phyloP scores from a whole-genome alignment of 164 flowering plant genomes.

The Annona squamosa region DNA sequence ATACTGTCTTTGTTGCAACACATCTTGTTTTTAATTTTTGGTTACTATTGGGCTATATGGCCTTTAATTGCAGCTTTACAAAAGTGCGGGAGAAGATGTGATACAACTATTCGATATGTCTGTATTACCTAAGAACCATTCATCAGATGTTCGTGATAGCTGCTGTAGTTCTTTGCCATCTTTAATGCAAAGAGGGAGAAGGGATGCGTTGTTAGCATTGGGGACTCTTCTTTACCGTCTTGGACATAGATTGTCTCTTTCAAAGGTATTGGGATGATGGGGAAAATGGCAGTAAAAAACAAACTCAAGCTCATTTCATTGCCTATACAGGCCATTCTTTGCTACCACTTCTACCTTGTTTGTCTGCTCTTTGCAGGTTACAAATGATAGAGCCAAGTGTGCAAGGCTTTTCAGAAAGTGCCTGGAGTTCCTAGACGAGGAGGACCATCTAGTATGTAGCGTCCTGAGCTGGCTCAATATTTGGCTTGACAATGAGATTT shows the following conservation, averaged over 20 bases:
- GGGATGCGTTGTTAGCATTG: conserved; percentile 67
- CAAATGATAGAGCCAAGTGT: conserved; percentile 63
- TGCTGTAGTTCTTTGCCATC: conserved; percentile 59
- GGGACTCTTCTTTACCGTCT: conserved; percentile 84
- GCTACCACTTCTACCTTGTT: conserved; percentile 8
- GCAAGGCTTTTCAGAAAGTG: conserved; percentile 67
- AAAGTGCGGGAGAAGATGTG: conserved; percentile 89
- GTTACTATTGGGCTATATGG: not conserved
- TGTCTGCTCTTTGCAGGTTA: conserved; percentile 42
- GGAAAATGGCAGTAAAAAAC: not conserved
- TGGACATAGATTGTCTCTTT: conserved; percentile 89
- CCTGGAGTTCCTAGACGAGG: conserved; percentile 75
- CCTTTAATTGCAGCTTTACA: conserved; percentile 56
- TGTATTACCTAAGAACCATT: conserved; percentile 54
- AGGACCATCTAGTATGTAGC: conserved; percentile 68
- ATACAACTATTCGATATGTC: conserved; percentile 96
- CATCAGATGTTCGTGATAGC: conserved; percentile 47
- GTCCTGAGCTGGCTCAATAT: not conserved
- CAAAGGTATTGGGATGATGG: conserved; percentile 43
- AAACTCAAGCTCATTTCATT: not conserved
- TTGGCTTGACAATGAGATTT: not conserved
- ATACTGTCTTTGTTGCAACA: not conserved
- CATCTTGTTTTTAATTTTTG: not conserved
- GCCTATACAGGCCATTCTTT: not conserved
- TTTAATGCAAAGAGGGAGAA: conserved; percentile 54